Evolutionary conservation across 495 filamentous ascomycete genomes (phyloP).

Genomic region (Penicillium bialowiezense): DNA sequence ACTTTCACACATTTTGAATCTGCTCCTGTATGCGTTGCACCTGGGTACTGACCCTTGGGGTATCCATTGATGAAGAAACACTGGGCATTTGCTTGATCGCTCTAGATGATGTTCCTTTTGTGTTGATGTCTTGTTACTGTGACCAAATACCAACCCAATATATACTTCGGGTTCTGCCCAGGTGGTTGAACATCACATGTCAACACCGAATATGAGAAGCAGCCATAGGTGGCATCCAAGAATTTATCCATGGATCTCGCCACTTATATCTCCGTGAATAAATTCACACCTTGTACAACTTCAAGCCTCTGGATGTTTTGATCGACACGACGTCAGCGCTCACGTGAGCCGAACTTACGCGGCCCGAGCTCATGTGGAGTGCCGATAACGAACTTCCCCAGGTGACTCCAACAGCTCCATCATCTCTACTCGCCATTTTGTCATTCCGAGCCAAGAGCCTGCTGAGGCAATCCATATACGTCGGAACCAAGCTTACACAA

Average conservation of each 20-base stretch:
- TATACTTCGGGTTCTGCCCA: not conserved
- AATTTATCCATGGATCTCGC: not conserved
- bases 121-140: too few relatives aligned
- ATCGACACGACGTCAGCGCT: conserved; percentile 16
- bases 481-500: not conserved
- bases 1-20: too few relatives aligned
- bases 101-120: too few relatives aligned
- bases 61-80: too few relatives aligned
- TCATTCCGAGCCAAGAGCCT: not conserved
- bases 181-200: conserved; percentile 6
- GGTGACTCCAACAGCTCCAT: conserved; percentile 7
- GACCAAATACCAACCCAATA: too few relatives aligned
- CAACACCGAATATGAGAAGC: not conserved
- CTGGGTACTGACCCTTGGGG: too few relatives aligned
- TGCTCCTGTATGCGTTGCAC: too few relatives aligned
- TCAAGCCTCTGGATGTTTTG: not conserved
- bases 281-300: not conserved
- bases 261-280: not conserved
- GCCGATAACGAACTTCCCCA: conserved; percentile 7
- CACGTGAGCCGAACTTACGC: conserved; percentile 24
- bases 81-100: too few relatives aligned
- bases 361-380: conserved; percentile 12
- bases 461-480: not conserved
- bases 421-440: not conserved
- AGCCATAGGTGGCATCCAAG: not conserved